Conservation (phyloP, 108 stramenopile species). For the Cyclostephanos tholiformis region DNA sequence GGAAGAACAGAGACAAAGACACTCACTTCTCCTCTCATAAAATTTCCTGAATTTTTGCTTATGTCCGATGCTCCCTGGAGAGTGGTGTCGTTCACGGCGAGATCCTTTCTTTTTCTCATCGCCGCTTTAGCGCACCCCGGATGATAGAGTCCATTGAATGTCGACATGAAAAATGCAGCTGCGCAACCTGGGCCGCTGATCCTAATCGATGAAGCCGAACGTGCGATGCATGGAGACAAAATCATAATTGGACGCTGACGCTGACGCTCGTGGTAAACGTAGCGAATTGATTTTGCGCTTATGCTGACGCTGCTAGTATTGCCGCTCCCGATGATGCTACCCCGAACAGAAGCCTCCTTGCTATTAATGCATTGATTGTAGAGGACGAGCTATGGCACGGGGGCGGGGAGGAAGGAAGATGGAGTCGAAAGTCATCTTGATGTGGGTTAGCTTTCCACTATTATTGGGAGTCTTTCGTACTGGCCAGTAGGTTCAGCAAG, state of each 20-base stretch:
- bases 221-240: neutral
- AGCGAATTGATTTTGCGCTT: neutral
- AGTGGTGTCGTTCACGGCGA: neutral
- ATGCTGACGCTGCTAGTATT: neutral
- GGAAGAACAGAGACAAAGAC: neutral
- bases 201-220: neutral
- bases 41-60: constrained; percentile 20
- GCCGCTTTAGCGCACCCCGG: neutral
- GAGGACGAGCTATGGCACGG: no score
- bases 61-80: neutral
- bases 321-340: neutral
- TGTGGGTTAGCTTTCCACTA: no score
- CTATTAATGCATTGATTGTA: no score
- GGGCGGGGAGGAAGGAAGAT: no score
- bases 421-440: no score
- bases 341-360: no score
- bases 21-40: constrained; percentile 38
- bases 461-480: no score
- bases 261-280: neutral
- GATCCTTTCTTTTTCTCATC: neutral
- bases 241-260: neutral
- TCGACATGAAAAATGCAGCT: neutral
- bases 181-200: neutral
- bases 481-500: no score
- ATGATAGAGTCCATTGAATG: constrained; percentile 20